Evolutionary conservation across 2,329 filamentous ascomycete genomes (phyloP).

Genomic region (Aureobasidium vineae): DNA sequence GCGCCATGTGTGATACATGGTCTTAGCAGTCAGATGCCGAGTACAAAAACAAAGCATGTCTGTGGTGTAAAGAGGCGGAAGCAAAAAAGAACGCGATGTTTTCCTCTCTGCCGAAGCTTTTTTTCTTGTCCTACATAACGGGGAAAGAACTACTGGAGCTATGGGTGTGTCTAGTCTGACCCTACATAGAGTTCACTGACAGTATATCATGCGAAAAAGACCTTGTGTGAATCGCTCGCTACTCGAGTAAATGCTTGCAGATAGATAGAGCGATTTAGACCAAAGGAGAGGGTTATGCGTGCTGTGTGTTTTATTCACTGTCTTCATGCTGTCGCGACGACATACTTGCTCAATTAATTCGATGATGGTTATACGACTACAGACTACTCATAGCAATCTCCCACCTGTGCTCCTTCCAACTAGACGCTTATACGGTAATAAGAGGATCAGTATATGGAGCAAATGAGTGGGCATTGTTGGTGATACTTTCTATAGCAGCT

Average conservation of each 20-base stretch:
- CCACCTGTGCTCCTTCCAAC: too few species aligned
- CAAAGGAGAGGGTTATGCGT: not conserved
- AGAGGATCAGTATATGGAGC: not conserved
- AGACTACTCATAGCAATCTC: not conserved
- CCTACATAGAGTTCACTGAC: not conserved
- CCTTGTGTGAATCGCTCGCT: not conserved
- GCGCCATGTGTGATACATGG: too few species aligned
- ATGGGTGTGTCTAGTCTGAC: not conserved
- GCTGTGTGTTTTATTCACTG: not conserved
- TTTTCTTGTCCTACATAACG: not conserved
- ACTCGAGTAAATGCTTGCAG: not conserved
- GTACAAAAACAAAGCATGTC: too few species aligned
- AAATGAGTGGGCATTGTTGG: too few species aligned
- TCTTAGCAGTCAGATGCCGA: too few species aligned
- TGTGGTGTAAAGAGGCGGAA: not conserved
- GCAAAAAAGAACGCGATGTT: not conserved
- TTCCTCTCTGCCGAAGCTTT: not conserved
- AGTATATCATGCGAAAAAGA: not conserved
- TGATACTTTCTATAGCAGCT: not conserved
- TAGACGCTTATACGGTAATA: not conserved
- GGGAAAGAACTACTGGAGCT: not conserved
- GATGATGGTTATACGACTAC: not conserved
- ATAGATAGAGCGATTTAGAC: not conserved
- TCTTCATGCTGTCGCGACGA: not conserved
- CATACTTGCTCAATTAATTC: not conserved